Evolutionary conservation across 2,329 filamentous ascomycete species (phyloP).

Genomic region (Sclerotinia spermophila): DNA sequence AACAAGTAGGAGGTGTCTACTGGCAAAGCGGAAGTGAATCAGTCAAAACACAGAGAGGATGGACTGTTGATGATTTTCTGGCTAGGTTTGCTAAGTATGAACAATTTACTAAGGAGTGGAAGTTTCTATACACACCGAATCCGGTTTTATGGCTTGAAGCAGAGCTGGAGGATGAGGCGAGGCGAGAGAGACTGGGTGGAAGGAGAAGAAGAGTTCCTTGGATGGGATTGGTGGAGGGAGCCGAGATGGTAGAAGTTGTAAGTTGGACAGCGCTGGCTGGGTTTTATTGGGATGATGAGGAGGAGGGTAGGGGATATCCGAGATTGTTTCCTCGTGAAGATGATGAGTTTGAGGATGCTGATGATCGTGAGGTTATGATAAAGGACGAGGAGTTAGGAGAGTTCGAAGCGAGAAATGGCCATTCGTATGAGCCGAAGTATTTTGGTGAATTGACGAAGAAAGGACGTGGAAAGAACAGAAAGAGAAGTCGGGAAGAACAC

Average conservation of each 20-base stretch:
- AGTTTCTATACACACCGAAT: not conserved
- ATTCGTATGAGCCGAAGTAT: not conserved
- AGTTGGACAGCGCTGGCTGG: not conserved
- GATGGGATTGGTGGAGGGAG: not conserved
- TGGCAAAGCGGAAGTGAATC: not conserved
- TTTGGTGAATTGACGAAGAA: not conserved
- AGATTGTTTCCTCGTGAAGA: not conserved
- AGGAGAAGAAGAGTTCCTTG: not conserved
- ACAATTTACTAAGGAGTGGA: not conserved
- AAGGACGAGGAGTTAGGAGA: not conserved
- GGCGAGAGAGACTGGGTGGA: not conserved
- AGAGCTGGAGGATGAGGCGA: not conserved
- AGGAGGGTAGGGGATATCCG: not conserved
- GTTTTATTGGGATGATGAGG: conserved; percentile 2
- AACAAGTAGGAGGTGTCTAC: not conserved
- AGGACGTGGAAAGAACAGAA: not conserved
- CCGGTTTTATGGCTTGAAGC: not conserved
- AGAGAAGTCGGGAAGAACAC: not conserved
- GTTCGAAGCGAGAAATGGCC: not conserved
- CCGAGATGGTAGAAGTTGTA: not conserved
- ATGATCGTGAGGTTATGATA: not conserved
- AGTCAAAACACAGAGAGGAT: not conserved
- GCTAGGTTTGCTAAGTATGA: not conserved
- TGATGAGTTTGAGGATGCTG: not conserved
- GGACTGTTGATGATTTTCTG: conserved; percentile 3